Percentiles rank a stretch among this genome's conserved stretches.
These are phyloP conservation scores for Apiotrichum gracile DNA, from an alignment of 1,284 basidiomycete genomes.

Conservation along the genomic window DNA sequence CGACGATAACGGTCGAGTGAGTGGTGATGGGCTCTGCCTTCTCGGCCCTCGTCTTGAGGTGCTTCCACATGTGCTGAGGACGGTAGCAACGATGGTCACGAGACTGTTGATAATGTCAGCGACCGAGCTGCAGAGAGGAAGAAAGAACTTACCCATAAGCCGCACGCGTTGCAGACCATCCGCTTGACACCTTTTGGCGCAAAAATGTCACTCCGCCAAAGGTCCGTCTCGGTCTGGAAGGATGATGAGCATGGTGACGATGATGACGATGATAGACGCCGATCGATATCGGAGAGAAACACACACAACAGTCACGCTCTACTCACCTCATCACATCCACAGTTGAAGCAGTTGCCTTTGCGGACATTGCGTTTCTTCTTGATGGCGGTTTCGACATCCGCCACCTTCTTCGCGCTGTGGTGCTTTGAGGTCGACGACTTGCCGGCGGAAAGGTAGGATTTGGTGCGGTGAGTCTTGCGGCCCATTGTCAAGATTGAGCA, in stretches of 20 bases:
- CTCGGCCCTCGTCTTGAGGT: not conserved
- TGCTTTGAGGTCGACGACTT: not conserved
- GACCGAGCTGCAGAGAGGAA: not conserved
- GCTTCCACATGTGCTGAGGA: not conserved
- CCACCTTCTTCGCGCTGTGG: not conserved
- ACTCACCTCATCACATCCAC: conserved; percentile 11
- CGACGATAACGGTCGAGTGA: no score
- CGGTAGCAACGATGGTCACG: not conserved
- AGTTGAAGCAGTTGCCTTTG: conserved; percentile 8
- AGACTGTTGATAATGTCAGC: not conserved
- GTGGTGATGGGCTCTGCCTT: not conserved
- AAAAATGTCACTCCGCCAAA: conserved; percentile 10
- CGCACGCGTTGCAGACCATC: conserved; percentile 18
- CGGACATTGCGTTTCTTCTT: conserved; percentile 11
- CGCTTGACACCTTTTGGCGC: not conserved
- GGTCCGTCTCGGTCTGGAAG: conserved; percentile 10
- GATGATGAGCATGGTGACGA: not conserved
- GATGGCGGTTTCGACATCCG: not conserved
- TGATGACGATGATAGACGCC: not conserved
- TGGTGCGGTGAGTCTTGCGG: not conserved
- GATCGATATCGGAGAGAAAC: not conserved
- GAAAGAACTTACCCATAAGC: conserved; percentile 14
- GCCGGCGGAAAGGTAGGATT: not conserved
- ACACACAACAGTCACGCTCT: not conserved
- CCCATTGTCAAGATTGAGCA: not conserved